Evolutionary conservation across 2,329 filamentous ascomycete genomes (phyloP).

Genomic region (Thielaviopsis cerberus): DNA sequence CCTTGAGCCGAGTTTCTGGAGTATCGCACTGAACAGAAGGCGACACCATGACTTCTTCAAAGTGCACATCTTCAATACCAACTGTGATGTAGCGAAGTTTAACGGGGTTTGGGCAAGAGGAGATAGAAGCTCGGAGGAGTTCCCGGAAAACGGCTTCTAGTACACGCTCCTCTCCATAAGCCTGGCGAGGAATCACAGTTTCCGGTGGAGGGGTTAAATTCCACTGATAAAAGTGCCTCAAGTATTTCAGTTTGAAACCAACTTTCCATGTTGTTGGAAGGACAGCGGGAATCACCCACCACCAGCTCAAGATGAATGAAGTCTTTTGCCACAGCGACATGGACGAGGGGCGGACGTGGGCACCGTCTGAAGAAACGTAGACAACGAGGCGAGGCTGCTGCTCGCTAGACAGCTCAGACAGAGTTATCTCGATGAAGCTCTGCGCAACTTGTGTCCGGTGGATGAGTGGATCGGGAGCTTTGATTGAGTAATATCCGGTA

Average conservation of each 20-base stretch:
- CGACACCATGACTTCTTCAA: not conserved
- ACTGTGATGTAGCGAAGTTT: not conserved
- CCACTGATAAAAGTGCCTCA: not conserved
- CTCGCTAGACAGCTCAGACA: not conserved
- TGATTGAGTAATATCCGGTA: conserved; percentile 34
- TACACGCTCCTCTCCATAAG: not conserved
- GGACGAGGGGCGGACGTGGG: conserved; percentile 22
- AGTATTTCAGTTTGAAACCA: not conserved
- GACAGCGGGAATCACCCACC: conserved; percentile 48
- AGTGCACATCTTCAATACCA: not conserved
- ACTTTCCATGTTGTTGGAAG: conserved; percentile 25
- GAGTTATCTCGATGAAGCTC: not conserved
- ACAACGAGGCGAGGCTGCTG: not conserved
- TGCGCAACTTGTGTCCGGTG: not conserved
- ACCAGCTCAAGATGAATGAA: conserved; percentile 37
- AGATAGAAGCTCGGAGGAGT: not conserved
- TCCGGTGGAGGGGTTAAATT: not conserved
- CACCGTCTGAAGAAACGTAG: not conserved
- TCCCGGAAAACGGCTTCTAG: not conserved
- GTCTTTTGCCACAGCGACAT: conserved; percentile 39
- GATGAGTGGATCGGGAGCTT: conserved; percentile 23
- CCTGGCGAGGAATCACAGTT: not conserved
- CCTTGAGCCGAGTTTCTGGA: not conserved
- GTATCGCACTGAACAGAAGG: not conserved
- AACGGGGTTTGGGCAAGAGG: not conserved